These are phyloP conservation scores for Thielaviopsis populi DNA, from an alignment of 2,329 filamentous ascomycete genomes.

Conservation along the genomic window DNA sequence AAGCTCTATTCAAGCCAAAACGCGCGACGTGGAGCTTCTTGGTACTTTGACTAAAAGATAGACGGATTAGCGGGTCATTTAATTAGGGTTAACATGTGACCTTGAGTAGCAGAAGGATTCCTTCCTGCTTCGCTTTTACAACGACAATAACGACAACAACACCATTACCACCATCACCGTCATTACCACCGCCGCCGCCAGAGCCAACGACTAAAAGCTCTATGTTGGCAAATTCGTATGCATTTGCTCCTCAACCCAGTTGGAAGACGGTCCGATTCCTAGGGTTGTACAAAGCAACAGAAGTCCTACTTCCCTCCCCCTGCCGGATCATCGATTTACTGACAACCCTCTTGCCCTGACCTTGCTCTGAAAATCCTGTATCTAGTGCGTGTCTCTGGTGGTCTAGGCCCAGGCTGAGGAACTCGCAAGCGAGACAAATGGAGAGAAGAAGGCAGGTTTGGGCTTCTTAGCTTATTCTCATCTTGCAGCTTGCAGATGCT, in stretches of 20 bases:
- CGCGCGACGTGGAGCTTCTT: constrained; percentile 13
- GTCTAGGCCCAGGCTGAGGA: neutral
- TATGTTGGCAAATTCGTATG: neutral
- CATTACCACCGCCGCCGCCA: too few species aligned
- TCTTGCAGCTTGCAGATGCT: neutral
- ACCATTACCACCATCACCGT: too few species aligned
- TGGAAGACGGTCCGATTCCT: neutral
- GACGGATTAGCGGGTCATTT: neutral
- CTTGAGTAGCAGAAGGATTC: too few species aligned
- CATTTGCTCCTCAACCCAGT: neutral
- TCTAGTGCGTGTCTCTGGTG: neutral
- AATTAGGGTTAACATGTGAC: neutral
- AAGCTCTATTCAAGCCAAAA: neutral
- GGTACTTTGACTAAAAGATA: neutral
- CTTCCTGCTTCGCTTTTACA: too few species aligned
- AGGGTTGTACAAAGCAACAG: neutral
- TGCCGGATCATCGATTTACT: neutral
- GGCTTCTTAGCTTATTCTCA: neutral
- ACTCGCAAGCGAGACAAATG: neutral
- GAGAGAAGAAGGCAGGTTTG: neutral
- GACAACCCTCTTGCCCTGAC: neutral
- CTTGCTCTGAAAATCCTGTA: neutral
- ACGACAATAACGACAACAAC: too few species aligned
- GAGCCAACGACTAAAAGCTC: neutral
- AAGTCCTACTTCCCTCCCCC: neutral